Evolutionary conservation across 345 rosid species (phyloP), one percentile per base, ranked within the genome.

Genomic region (Citrus cavaleriei): DNA sequence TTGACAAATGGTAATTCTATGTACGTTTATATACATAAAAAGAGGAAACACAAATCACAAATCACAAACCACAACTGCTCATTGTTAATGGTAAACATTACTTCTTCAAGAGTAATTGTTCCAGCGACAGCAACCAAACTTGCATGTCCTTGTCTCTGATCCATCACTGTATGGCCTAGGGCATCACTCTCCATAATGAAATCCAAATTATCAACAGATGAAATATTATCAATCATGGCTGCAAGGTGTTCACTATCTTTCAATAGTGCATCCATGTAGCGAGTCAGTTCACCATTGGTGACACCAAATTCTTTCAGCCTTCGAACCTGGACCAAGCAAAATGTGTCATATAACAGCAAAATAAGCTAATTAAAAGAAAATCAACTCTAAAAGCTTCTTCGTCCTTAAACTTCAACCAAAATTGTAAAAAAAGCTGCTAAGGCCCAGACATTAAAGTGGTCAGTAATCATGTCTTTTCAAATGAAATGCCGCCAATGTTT

Each of bases 261-360:
- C 68, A 97, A 79, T 67, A 94, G 91, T 46, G 99, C 98, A 83
- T 92, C 98, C 98, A 94, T 88, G 85, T 97, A 97, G 74, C 99
- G 98, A 67, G 96, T 93, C 82, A 94, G 83, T 89, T 97, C 99
- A 70, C 99, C 98, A 84, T 80, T 94, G 72, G 98, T 97, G 70
- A 97, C 98, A 86, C 99, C 99, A 89, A 93, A 97, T 79, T 94
- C 98, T 86, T 97, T 97, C 51, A 97, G 97, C 87, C 98, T 90
- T 79, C 98, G 93, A 83, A 97, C 98, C 99, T 93, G 82, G 64
- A 79, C 72, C 66, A 60, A 71, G 71, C 28, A 78, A 40, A 76
- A 76, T 40, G 59, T 68, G 40, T 76, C 72, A 68, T 60, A 72
- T 71, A 32, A 24, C 51, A 64, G 30, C 70, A 62, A 60, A 51